Percentiles rank a stretch among this genome's conserved stretches.
These are phyloP conservation scores for Dactylellina sp. DNA, from an alignment of 2,329 filamentous ascomycete species.

Conservation along the genomic window DNA sequence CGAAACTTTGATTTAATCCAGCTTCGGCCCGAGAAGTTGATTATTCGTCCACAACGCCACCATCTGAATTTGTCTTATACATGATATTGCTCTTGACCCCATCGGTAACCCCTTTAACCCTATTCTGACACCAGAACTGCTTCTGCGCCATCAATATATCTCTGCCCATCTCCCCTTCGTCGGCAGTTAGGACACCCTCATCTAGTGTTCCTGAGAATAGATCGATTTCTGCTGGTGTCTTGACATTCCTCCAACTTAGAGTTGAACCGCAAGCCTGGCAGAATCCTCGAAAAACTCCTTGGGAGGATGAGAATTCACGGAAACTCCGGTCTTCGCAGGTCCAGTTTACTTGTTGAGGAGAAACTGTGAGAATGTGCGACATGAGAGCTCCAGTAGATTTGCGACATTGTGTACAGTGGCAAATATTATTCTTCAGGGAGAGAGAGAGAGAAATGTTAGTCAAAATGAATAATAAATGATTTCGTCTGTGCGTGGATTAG, in stretches of 20 bases:
- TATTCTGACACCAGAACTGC: conserved; percentile 67
- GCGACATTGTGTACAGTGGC: conserved; percentile 70
- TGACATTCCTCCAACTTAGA: conserved; percentile 65
- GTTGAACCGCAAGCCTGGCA: conserved; percentile 66
- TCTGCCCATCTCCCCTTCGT: conserved; percentile 62
- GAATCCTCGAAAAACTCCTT: conserved; percentile 66
- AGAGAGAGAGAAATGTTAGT: background rate
- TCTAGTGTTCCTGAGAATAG: conserved; percentile 58
- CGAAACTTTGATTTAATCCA: no score
- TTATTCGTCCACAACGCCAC: conserved; percentile 25
- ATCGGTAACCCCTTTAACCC: conserved; percentile 66
- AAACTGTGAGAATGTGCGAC: conserved; percentile 64
- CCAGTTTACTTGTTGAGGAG: conserved; percentile 62
- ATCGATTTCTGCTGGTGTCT: conserved; percentile 48
- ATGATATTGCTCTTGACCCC: conserved; percentile 43
- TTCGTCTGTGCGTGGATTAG: background rate
- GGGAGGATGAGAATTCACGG: conserved; percentile 64
- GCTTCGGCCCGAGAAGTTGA: no score
- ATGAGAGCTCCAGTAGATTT: conserved; percentile 68
- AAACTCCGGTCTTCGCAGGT: conserved; percentile 59
- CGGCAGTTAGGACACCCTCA: conserved; percentile 59
- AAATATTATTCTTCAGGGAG: conserved; percentile 65
- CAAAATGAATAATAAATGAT: background rate
- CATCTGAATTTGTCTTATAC: conserved; percentile 37
- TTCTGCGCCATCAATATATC: conserved; percentile 64